These are phyloP conservation scores for Puccinia coronata DNA, from an alignment of 1,284 basidiomycete genomes.

Conservation along the genomic window DNA sequence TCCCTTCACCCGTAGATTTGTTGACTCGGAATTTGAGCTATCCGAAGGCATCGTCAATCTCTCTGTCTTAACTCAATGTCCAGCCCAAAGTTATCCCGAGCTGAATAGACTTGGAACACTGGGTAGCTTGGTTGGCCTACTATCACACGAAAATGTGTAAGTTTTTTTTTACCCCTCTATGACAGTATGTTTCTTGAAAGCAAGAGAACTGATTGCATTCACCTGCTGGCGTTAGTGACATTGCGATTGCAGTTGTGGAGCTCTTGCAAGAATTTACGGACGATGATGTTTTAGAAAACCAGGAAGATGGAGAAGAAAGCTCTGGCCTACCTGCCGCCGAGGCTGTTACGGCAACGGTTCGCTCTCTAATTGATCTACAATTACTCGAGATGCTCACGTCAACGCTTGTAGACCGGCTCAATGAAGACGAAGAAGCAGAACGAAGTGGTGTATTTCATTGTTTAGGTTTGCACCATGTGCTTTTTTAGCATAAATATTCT, in stretches of 20 bases:
- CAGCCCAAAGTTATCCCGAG: constrained; percentile 82
- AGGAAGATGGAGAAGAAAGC: constrained; percentile 63
- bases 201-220: neutral
- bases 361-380: constrained; percentile 71
- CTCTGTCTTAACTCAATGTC: constrained; percentile 83
- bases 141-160: constrained; percentile 62
- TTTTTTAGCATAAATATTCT: too few species aligned
- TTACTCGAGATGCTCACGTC: constrained; percentile 85
- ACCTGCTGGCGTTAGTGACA: constrained; percentile 88
- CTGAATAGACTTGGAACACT: constrained; percentile 75
- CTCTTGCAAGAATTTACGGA: constrained; percentile 92
- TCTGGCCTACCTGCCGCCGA: constrained; percentile 11
- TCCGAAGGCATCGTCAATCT: constrained; percentile 77
- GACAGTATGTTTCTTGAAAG: neutral
- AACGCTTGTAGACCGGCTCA: constrained; percentile 77
- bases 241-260: constrained; percentile 86
- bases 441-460: constrained; percentile 86
- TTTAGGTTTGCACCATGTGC: constrained; percentile 65
- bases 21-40: constrained; percentile 95
- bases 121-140: constrained; percentile 72
- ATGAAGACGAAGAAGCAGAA: constrained; percentile 79
- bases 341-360: constrained; percentile 53
- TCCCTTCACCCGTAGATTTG: constrained; percentile 69
- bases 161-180: neutral
- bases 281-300: constrained; percentile 84